Evolutionary conservation across 2,329 filamentous ascomycete species (phyloP), one percentile per base, ranked within the genome.

Genomic region (Dendryphion nanum): DNA sequence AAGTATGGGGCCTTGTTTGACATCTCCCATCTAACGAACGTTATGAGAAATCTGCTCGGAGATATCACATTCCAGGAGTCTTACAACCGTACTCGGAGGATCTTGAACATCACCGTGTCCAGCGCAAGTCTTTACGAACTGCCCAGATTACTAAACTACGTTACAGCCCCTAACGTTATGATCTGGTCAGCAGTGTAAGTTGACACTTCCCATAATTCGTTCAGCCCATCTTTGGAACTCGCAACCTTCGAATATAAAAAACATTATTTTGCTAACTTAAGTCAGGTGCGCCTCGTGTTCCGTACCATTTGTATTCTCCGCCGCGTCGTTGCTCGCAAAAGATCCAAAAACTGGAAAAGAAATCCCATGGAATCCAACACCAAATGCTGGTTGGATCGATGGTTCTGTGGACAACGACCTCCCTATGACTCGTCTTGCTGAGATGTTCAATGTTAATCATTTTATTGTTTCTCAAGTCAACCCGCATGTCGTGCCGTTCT

Each of bases 381-480:
- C 87, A 18, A 86, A 89, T 59, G 57, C 58, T 5, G 81, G 81
- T 48, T 96, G 88, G 79, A 95, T 97, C 35, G 91, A 97, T 61
- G 91, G 91, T 1, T 96, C 90, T 1, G 88, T 97, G 16, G 89
- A 96, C 60, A 93, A 93, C 42, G 91, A 97, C 63, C 73, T 97
- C 3, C 91, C 91, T 2, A 95, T 95, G 81, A 89, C 85, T 15
- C 81, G 88, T 2, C 74, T 97, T 13, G 83, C 89, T 1, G 89
- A 95, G 59, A 90, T 96, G 85, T 95, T 96, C 73, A 95, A 96
- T 57, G 90, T 96, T 61, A 96, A 96, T 57, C 91, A 96, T 61
- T 96, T 96, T 59, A 96, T 97, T 50, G 91, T 96, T 14, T 95
- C 89, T 0, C 91, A 97, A 62, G 89, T 96, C 35, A 97, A 97